Evolutionary conservation across 352 stramenopile genomes (phyloP).

Genomic region (Globisporangium viniferum): DNA sequence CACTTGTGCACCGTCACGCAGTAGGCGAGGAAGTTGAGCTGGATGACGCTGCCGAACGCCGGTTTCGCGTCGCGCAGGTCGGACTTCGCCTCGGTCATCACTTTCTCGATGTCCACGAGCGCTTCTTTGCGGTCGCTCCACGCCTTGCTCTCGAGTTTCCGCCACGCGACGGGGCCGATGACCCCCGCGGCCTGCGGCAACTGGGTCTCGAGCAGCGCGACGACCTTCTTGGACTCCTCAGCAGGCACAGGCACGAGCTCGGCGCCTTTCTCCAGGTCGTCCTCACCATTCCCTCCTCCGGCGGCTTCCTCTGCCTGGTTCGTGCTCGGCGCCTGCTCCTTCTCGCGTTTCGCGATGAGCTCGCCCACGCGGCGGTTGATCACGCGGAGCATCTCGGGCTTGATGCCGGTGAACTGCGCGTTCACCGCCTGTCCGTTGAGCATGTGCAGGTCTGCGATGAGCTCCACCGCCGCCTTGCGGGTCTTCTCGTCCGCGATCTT

Average conservation of each 20-base stretch:
- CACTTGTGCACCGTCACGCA: conserved; percentile 56
- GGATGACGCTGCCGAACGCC: conserved; percentile 53
- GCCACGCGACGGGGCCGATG: conserved; percentile 63
- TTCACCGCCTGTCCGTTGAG: conserved; percentile 33
- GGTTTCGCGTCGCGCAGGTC: conserved; percentile 67
- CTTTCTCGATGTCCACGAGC: conserved; percentile 70
- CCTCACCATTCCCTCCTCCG: conserved; percentile 15
- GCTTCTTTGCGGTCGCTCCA: conserved; percentile 84
- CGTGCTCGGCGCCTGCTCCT: conserved; percentile 33
- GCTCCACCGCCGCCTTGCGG: conserved; percentile 57
- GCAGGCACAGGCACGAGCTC: conserved; percentile 34
- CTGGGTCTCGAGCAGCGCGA: conserved; percentile 41
- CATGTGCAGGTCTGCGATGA: conserved; percentile 62
- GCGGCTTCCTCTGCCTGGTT: conserved; percentile 46
- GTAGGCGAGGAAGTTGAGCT: conserved; percentile 66
- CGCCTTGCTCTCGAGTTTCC: conserved; percentile 79
- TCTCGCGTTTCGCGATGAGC: conserved; percentile 40
- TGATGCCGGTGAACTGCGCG: conserved; percentile 41
- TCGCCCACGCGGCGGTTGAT: conserved; percentile 78
- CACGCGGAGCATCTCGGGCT: conserved; percentile 75
- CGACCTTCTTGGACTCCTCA: conserved; percentile 50
- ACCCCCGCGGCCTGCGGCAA: conserved; percentile 37
- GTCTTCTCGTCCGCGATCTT: conserved; percentile 81
- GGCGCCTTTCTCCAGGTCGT: conserved; percentile 24
- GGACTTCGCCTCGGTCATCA: conserved; percentile 62